Conservation (phyloP, 1,139 yeast species). For the Blastobotrys proliferans region DNA sequence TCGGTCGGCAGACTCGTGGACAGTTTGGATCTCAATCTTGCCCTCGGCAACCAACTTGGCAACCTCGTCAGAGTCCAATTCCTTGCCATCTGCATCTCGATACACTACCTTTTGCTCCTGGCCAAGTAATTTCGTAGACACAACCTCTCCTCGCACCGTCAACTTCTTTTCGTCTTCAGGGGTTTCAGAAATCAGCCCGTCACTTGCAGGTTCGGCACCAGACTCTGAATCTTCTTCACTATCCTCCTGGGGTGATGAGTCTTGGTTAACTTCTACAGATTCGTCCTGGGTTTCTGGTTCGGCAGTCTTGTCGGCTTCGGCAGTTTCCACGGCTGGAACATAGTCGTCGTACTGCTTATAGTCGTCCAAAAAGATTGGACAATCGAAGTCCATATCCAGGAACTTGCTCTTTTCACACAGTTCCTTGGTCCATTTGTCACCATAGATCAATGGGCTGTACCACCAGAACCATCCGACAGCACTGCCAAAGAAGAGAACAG, state of each 20-base stretch:
- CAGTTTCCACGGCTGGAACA: slow-evolving; percentile 8
- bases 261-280: slow-evolving; percentile 10
- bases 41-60: slow-evolving; percentile 25
- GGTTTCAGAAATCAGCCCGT: slow-evolving; percentile 20
- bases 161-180: slow-evolving; percentile 11
- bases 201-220: slow-evolving; percentile 20
- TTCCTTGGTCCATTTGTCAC: slow-evolving; percentile 70
- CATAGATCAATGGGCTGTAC: slow-evolving; percentile 77
- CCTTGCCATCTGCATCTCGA: slow-evolving; percentile 34
- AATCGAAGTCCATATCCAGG: slow-evolving; percentile 75
- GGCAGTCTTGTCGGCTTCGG: slow-evolving; percentile 11
- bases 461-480: slow-evolving; percentile 55
- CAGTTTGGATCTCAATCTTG: slow-evolving; percentile 21
- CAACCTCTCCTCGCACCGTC: slow-evolving; percentile 8
- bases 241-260: slow-evolving; percentile 1
- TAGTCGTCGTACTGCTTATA: slow-evolving; percentile 27
- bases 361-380: slow-evolving; percentile 50
- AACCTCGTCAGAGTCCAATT: slow-evolving; percentile 30
- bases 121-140: slow-evolving; percentile 13
- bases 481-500: slow-evolving; percentile 47
- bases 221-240: slow-evolving; percentile 19
- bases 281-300: slow-evolving; percentile 10
- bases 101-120: slow-evolving; percentile 24
- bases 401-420: slow-evolving; percentile 61
- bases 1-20: slow-evolving; percentile 13